Percentiles rank a stretch among this genome's conserved stretches.
These are phyloP conservation scores for Magnolia changhungtana DNA, from an alignment of 164 flowering plant genomes.

Conservation along the genomic window DNA sequence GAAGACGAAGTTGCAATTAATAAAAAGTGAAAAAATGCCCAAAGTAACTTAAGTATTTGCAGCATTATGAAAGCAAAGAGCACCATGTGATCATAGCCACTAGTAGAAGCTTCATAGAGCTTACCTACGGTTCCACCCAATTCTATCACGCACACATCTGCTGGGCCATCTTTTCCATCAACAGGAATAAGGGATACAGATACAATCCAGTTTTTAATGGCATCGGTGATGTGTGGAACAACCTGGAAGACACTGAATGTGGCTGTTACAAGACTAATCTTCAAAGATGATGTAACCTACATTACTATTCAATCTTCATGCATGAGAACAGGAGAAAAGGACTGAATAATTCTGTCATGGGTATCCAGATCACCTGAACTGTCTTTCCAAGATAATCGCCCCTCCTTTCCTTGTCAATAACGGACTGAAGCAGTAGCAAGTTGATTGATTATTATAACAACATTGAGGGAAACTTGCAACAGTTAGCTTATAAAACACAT, in stretches of 20 bases:
- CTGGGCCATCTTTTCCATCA: slow-evolving; percentile 89
- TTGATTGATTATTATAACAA: slow-evolving; percentile 5
- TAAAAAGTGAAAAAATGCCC: not conserved
- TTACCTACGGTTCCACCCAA: slow-evolving; percentile 98
- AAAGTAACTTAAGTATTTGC: slow-evolving; percentile 1
- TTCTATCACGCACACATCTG: slow-evolving; percentile 97
- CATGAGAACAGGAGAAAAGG: not conserved
- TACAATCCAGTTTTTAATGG: slow-evolving; percentile 83
- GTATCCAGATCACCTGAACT: slow-evolving; percentile 63
- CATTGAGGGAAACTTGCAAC: too few relatives aligned
- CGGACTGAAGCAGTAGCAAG: slow-evolving; percentile 52
- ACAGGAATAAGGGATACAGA: slow-evolving; percentile 83
- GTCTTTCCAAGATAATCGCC: slow-evolving; percentile 99
- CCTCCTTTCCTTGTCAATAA: slow-evolving; percentile 81
- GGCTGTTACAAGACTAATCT: not conserved
- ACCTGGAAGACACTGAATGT: slow-evolving; percentile 46
- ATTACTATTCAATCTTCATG: not conserved
- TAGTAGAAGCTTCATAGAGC: not conserved
- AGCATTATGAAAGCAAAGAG: not conserved
- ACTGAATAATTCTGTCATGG: not conserved
- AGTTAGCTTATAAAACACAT: not conserved
- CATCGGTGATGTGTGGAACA: slow-evolving; percentile 95
- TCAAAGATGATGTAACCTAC: not conserved
- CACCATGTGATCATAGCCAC: not conserved
- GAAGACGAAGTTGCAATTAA: not conserved